Evolutionary conservation across 441 rosid species (phyloP).

Genomic region (Gossypium schwendimanii): DNA sequence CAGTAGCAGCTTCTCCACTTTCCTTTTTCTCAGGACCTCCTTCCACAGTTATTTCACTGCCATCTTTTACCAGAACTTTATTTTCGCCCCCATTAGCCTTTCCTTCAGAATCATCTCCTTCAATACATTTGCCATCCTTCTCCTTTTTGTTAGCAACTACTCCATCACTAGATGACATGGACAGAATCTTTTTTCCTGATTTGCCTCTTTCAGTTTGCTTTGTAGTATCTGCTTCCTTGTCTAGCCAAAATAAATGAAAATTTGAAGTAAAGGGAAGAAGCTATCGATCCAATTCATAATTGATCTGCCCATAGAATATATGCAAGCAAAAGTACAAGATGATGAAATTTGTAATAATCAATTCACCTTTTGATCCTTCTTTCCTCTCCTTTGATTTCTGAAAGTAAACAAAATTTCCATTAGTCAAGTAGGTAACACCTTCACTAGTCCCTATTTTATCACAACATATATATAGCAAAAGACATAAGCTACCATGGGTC

Average conservation of each 20-base stretch:
- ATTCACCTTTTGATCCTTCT: slow-evolving; percentile 55
- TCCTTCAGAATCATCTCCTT: slow-evolving; percentile 30
- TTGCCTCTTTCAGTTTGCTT: slow-evolving; percentile 36
- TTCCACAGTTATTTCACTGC: slow-evolving; percentile 23
- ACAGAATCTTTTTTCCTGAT: slow-evolving; percentile 31
- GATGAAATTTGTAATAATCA: slow-evolving; percentile 8
- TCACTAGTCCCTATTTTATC: neutral
- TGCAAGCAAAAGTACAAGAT: slow-evolving; percentile 1
- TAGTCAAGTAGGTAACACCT: slow-evolving; percentile 12
- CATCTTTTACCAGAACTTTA: slow-evolving; percentile 32
- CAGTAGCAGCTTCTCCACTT: slow-evolving; percentile 30
- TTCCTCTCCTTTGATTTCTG: slow-evolving; percentile 53
- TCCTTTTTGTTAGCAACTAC: slow-evolving; percentile 26
- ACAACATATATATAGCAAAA: neutral
- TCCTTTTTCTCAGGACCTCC: slow-evolving; percentile 36
- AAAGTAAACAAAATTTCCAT: slow-evolving; percentile 13
- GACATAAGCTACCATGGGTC: neutral
- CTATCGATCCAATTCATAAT: slow-evolving; percentile 5
- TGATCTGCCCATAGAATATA: neutral
- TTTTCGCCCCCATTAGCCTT: slow-evolving; percentile 28
- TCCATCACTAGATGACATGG: slow-evolving; percentile 27
- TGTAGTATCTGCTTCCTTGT: slow-evolving; percentile 29
- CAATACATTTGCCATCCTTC: slow-evolving; percentile 26
- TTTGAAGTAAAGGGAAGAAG: neutral
- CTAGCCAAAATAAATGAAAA: slow-evolving; percentile 25